Evolutionary conservation across 345 rosid species (phyloP), one percentile per base, ranked within the genome.

Genomic region (Brassica cretica): DNA sequence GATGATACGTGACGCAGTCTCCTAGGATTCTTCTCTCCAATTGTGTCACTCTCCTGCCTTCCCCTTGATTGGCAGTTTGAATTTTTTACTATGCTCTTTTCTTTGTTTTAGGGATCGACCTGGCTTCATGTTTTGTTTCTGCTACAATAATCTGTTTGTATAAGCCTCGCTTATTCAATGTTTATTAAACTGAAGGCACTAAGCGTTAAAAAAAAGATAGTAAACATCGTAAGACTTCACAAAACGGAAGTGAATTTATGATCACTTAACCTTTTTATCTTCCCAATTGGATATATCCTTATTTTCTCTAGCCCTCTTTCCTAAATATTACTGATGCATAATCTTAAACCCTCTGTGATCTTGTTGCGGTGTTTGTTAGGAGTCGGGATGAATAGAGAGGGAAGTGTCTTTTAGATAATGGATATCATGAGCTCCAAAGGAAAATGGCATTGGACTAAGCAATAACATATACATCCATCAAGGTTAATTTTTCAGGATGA

Each of bases 351-450:
- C 6, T 25, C 27, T 58, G 2, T 15, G 11, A 11, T 64, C 66
- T 70, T 71, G 16, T n/a, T 71, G 80, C 76, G 64, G 66, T 18
- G 51, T 77, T 37, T 64, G 32, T 14, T 64, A 64, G 33, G 66
- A 70, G 41, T 35, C 58, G 49, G 25, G 24, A 10, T 58, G 46
- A 15, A 39, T 60, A 33, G 37, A 30, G 79, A 62, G 63, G 19
- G 55, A 27, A 49, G 41, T 68, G 51, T 44, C 67, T 67, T 5
- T 67, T 12, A 19, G 30, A 70, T 55, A 18, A 21, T 49, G 39
- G 25, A n/a, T 69, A 51, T 69, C 62, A 51, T 30, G 9, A 70
- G 64, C 30, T 53, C 6, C 64, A 16, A 55, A 55, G 49, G 64
- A 58, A 61, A 18, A 61, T 37, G 12, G 14, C 55, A 4, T 16